These are phyloP conservation scores for Parasitella parasitica DNA, from an alignment of 371 early-diverging fungal genomes.

Conservation along the genomic window DNA sequence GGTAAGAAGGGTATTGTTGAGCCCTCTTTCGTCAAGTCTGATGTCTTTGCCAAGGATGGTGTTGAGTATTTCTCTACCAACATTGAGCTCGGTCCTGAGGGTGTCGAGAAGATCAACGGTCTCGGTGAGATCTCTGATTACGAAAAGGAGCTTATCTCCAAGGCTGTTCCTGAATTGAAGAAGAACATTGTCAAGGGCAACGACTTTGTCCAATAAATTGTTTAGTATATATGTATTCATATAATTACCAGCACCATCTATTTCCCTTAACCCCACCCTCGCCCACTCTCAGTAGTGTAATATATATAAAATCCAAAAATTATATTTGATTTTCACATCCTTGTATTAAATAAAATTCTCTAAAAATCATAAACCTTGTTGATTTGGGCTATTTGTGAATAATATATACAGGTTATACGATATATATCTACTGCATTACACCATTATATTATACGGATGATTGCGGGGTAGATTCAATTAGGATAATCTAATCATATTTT, in stretches of 20 bases:
- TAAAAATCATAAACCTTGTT: neutral
- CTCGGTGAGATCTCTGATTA: conserved; percentile 83
- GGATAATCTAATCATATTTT: neutral
- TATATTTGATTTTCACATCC: neutral
- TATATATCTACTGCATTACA: no score
- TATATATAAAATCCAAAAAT: neutral
- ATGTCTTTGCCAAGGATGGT: conserved; percentile 62
- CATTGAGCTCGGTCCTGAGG: conserved; percentile 93
- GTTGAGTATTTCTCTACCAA: conserved; percentile 95
- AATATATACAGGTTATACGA: no score
- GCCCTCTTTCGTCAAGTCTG: conserved; percentile 91
- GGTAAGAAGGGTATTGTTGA: conserved; percentile 91
- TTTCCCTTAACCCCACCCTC: neutral
- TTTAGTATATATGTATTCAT: neutral
- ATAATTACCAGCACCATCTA: neutral
- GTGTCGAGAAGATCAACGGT: conserved; percentile 91
- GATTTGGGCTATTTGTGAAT: no score
- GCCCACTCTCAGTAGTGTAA: neutral
- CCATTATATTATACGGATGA: neutral
- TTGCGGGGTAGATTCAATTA: neutral
- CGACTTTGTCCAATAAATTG: conserved; percentile 55
- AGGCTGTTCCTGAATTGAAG: conserved; percentile 91
- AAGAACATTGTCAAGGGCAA: conserved; percentile 90
- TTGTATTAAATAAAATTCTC: neutral
- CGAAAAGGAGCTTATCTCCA: conserved; percentile 88